Evolutionary conservation across 345 rosid species (phyloP).

Genomic region (Moringa oleifera): DNA sequence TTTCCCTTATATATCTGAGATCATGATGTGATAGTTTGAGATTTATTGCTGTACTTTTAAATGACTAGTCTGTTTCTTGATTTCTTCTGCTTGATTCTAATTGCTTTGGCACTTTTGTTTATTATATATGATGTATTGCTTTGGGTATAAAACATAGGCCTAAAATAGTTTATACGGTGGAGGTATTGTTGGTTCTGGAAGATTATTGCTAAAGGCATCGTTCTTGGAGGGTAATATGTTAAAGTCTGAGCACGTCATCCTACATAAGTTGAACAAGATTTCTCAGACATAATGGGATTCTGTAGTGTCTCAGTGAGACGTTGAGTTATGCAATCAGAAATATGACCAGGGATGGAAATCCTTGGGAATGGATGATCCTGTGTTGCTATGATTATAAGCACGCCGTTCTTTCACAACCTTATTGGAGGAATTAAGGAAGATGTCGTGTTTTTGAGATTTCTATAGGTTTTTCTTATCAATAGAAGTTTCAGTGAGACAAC

Average conservation of each 20-base stretch:
- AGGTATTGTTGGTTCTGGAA: background rate
- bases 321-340: background rate
- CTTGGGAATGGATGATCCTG: background rate
- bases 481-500: background rate
- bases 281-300: background rate
- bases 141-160: background rate
- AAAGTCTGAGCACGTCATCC: background rate
- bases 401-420: background rate
- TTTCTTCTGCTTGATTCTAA: background rate
- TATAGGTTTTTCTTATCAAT: too few species aligned
- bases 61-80: background rate
- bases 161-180: background rate
- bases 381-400: background rate
- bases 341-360: background rate
- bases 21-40: slow-evolving; percentile 3
- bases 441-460: too few species aligned
- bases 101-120: background rate
- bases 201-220: background rate
- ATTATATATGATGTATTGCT: too few species aligned
- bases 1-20: slow-evolving; percentile 7
- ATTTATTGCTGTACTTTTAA: background rate
- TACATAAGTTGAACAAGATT: background rate
- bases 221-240: background rate
- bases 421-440: background rate
- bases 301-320: background rate